Percentiles rank a stretch among this genome's conserved stretches.
phyloP scores from a whole-genome alignment of 345 rosid genomes.

The Psidium guajava region DNA sequence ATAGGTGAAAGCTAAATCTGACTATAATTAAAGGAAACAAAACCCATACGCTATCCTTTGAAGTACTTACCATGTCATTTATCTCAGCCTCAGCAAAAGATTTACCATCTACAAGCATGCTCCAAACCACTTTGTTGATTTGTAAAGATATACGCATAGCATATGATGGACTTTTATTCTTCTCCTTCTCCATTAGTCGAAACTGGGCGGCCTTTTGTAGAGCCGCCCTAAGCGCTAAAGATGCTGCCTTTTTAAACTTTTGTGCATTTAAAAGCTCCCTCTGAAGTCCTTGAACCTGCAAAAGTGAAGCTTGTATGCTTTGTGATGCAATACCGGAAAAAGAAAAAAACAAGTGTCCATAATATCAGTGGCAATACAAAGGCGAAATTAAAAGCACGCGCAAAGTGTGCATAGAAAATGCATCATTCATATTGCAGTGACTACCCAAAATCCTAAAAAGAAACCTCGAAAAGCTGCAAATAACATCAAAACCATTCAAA shows the following conservation, averaged over 20 bases:
- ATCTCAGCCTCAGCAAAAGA: conserved; percentile 99
- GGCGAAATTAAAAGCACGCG: background rate
- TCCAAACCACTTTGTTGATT: conserved; percentile 88
- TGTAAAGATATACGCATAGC: conserved; percentile 96
- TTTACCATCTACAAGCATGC: conserved; percentile 96
- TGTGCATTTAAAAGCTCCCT: conserved; percentile 68
- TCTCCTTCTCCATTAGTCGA: conserved; percentile 89
- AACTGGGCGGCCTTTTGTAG: conserved; percentile 91
- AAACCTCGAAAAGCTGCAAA: background rate
- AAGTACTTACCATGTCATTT: conserved; percentile 77
- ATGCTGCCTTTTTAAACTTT: conserved; percentile 71
- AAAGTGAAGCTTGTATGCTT: background rate
- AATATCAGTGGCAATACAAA: background rate
- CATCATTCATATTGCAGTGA: background rate
- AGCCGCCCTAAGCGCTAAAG: conserved; percentile 59
- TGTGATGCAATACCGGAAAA: background rate
- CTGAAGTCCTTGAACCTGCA: conserved; percentile 78
- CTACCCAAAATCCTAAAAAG: background rate
- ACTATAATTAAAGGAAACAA: background rate
- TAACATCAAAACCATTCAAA: background rate
- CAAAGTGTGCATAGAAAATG: background rate
- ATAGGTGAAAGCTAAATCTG: background rate
- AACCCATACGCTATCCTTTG: conserved; percentile 3
- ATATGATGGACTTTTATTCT: conserved; percentile 93
- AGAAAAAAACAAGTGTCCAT: background rate